Percentiles rank a stretch among this genome's conserved stretches.
Evolutionary conservation across 2,329 filamentous ascomycete species (phyloP).

Genomic region (Dothideomycetes sp.): DNA sequence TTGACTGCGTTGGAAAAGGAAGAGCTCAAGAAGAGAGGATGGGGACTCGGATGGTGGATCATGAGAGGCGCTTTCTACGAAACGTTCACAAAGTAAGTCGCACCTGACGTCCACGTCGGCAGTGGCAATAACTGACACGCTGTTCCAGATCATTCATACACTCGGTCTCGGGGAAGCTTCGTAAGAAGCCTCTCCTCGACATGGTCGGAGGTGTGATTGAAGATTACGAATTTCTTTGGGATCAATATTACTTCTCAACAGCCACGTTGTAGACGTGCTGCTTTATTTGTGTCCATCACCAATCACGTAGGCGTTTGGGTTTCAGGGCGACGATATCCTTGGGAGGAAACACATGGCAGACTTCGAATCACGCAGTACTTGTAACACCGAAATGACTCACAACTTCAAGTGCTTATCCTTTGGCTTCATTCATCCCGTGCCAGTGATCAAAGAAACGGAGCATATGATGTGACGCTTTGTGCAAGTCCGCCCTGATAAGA

Average conservation of each 20-base stretch:
- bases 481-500: too few species aligned
- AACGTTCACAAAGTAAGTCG: conserved; percentile 59
- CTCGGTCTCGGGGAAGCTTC: conserved; percentile 59
- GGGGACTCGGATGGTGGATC: conserved; percentile 88
- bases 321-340: background rate
- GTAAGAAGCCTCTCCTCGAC: conserved; percentile 61
- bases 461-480: too few species aligned
- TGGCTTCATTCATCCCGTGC: too few species aligned
- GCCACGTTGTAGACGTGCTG: conserved; percentile 39
- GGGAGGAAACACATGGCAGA: too few species aligned
- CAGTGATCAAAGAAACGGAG: too few species aligned
- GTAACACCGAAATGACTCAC: too few species aligned
- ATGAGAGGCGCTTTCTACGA: conserved; percentile 98
- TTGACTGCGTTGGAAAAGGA: conserved; percentile 79
- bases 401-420: too few species aligned
- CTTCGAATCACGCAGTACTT: too few species aligned
- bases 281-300: background rate
- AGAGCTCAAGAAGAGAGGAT: conserved; percentile 77
- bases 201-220: conserved; percentile 79
- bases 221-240: conserved; percentile 97
- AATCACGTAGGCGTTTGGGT: too few species aligned
- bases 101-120: background rate
- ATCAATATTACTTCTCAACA: conserved; percentile 86
- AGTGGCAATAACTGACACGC: conserved; percentile 15
- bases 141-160: conserved; percentile 47